A percentile compares a stretch with the other conserved stretches of the same genome.
phyloP scores from a whole-genome alignment of 164 flowering plant species.

The grape (Vitis vinifera) region ASM3070453v1 NC_081805.1:12805501-12806000 shows the following conservation, averaged over 20 bases:
- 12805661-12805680: constrained; percentile 34
- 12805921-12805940: constrained; percentile 13
- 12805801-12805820: constrained; percentile 30
- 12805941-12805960: constrained; percentile 29
- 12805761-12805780: constrained; percentile 32
- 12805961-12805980: constrained; percentile 22
- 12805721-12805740: constrained; percentile 34
- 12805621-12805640: constrained; percentile 26
- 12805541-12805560: constrained; percentile 59
- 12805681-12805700: constrained; percentile 39
- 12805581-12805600: constrained; percentile 17
- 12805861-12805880: constrained; percentile 50
- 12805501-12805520: constrained; percentile 44
- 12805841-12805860: constrained; percentile 27
- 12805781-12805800: constrained; percentile 27
- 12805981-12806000: constrained; percentile 18
- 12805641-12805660: constrained; percentile 28
- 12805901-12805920: constrained; percentile 41
- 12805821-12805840: constrained; percentile 31
- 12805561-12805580: constrained; percentile 34
- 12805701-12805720: constrained; percentile 41
- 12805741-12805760: constrained; percentile 11
- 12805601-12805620: constrained; percentile 36
- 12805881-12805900: constrained; percentile 66
- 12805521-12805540: constrained; percentile 69